phyloP scores from a whole-genome alignment of 495 filamentous ascomycete species.

The Penicillium robsamsonii region DNA sequence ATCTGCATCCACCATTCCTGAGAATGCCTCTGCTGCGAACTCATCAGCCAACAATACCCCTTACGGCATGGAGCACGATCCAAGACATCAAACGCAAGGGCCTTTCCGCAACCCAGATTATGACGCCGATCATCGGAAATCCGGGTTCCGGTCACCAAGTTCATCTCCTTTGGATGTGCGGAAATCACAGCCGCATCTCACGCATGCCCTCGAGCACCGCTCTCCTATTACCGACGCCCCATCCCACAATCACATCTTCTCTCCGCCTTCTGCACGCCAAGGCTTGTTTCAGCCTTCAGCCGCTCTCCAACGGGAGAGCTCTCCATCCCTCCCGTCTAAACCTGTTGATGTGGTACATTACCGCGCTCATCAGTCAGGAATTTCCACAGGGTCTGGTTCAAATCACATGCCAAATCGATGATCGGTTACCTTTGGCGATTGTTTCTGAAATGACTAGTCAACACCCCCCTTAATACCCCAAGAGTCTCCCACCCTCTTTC shows the following conservation, averaged over 20 bases:
- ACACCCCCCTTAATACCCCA: slow-evolving; percentile 13
- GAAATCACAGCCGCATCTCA: slow-evolving; percentile 38
- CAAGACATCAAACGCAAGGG: slow-evolving; percentile 23
- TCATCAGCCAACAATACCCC: slow-evolving; percentile 49
- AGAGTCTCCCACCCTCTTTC: neutral
- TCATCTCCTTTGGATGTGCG: slow-evolving; percentile 48
- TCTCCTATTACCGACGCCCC: slow-evolving; percentile 21
- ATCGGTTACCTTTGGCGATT: neutral
- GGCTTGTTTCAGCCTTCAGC: slow-evolving; percentile 35
- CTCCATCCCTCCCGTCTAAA: slow-evolving; percentile 35
- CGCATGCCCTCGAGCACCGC: slow-evolving; percentile 28
- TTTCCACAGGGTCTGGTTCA: slow-evolving; percentile 30
- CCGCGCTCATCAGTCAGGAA: slow-evolving; percentile 26
- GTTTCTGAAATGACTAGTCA: neutral
- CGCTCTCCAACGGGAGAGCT: slow-evolving; percentile 32
- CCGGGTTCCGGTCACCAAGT: slow-evolving; percentile 43
- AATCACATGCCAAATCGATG: slow-evolving; percentile 42
- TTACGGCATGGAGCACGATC: slow-evolving; percentile 44
- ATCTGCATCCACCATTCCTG: slow-evolving; percentile 56
- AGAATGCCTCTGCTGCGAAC: slow-evolving; percentile 47
- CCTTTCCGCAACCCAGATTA: slow-evolving; percentile 38
- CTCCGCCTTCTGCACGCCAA: slow-evolving; percentile 38
- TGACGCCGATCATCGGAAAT: slow-evolving; percentile 35
- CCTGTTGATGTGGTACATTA: slow-evolving; percentile 39
- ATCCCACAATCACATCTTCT: slow-evolving; percentile 36